Percentiles rank a stretch among this genome's conserved stretches.
Conservation (phyloP, 2,329 filamentous ascomycete species). For the Fusarium pseudonygamai region DNA sequence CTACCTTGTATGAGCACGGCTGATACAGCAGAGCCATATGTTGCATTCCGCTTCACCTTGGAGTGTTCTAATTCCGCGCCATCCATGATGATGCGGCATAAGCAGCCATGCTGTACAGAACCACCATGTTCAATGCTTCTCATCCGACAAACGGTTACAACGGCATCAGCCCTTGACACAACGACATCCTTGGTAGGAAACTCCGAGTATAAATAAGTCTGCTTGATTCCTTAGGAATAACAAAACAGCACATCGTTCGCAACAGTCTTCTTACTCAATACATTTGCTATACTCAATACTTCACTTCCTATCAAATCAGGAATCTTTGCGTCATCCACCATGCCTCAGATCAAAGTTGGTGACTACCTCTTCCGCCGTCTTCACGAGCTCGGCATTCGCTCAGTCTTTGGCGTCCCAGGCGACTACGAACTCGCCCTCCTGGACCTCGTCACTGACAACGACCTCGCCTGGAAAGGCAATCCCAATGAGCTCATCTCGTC, state of each 20-base stretch:
- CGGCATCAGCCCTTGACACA: not conserved
- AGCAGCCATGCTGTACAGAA: not conserved
- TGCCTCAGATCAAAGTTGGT: not conserved
- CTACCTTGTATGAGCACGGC: not conserved
- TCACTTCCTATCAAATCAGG: not conserved
- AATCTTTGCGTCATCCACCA: not conserved
- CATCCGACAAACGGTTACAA: not conserved
- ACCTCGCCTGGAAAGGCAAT: not conserved
- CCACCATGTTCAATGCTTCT: not conserved
- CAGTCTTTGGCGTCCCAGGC: not conserved
- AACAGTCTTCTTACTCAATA: not conserved
- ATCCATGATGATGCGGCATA: not conserved
- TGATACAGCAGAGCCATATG: not conserved
- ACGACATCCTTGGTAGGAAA: not conserved
- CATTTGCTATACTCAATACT: not conserved
- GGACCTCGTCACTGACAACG: not conserved
- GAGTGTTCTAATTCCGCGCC: not conserved
- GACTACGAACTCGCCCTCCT: not conserved
- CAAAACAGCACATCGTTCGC: not conserved
- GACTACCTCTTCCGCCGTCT: slow-evolving; percentile 8
- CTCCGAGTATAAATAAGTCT: not conserved
- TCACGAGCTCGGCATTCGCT: not conserved
- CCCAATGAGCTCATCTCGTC: not conserved
- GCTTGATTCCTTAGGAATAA: not conserved
- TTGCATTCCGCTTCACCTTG: not conserved